These are phyloP conservation scores for Cryptococcus floricola DNA, from an alignment of 1,284 basidiomycete genomes.

Conservation along the genomic window DNA sequence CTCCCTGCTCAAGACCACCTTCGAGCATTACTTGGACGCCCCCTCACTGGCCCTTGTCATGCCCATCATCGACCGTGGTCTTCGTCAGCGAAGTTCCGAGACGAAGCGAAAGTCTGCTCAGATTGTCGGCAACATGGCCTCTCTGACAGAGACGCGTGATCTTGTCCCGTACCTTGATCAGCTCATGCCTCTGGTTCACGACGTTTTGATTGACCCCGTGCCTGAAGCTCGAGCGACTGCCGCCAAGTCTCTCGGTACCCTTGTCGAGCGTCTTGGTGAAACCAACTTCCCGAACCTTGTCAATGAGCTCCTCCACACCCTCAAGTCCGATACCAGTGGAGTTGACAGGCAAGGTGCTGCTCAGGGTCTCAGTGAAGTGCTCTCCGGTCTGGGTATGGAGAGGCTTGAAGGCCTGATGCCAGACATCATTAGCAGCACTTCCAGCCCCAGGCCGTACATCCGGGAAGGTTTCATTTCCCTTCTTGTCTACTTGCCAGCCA, in stretches of 20 bases:
- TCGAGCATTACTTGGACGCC: conserved; percentile 97
- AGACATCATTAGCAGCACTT: conserved; percentile 87
- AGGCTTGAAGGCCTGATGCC: conserved; percentile 90
- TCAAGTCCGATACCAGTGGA: conserved; percentile 90
- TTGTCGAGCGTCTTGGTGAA: conserved; percentile 95
- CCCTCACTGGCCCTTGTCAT: conserved; percentile 96
- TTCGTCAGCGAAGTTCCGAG: conserved; percentile 86
- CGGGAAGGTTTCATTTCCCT: conserved; percentile 98
- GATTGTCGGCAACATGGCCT: conserved; percentile 94
- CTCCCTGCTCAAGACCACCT: conserved; percentile 85
- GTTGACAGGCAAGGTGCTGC: conserved; percentile 95
- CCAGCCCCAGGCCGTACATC: conserved; percentile 84
- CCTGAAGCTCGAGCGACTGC: conserved; percentile 96
- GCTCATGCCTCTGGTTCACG: conserved; percentile 85
- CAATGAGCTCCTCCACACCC: conserved; percentile 78
- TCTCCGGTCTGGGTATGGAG: conserved; percentile 95
- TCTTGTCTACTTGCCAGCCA: conserved; percentile 91
- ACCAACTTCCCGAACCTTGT: conserved; percentile 93
- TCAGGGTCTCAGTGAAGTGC: conserved; percentile 93
- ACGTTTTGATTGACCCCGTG: conserved; percentile 90
- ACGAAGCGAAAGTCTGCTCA: conserved; percentile 94
- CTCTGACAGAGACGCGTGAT: conserved; percentile 91
- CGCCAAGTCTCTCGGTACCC: conserved; percentile 92
- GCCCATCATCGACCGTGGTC: conserved; percentile 90
- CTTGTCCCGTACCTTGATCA: conserved; percentile 91